These are phyloP conservation scores for Dothidotthia symphoricarpi DNA, from an alignment of 2,329 filamentous ascomycete genomes.

Conservation along the genomic window DNA sequence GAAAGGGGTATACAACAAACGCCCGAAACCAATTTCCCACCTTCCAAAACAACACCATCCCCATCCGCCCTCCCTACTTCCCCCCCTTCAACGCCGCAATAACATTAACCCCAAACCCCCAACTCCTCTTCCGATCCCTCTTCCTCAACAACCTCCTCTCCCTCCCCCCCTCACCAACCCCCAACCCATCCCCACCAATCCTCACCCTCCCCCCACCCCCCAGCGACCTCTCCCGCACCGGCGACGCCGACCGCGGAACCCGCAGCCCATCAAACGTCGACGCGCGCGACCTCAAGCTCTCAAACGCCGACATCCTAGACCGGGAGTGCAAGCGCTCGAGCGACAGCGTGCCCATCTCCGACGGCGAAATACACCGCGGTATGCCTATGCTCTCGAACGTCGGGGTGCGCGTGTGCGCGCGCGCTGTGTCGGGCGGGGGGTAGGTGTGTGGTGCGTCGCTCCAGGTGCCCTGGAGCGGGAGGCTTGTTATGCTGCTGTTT, in stretches of 20 bases:
- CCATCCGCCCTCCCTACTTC: slow-evolving; percentile 25
- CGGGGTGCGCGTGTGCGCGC: slow-evolving; percentile 1
- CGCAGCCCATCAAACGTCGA: no score
- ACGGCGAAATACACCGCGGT: slow-evolving; percentile 2
- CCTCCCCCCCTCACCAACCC: slow-evolving; percentile 8
- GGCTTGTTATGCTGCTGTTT: slow-evolving; percentile 19
- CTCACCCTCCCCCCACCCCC: no score
- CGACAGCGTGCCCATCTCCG: neutral
- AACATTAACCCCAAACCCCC: slow-evolving; percentile 26
- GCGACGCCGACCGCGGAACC: no score
- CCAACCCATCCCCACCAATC: neutral
- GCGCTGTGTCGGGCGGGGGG: neutral
- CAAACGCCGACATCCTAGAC: no score
- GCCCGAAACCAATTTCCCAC: no score
- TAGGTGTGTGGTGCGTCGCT: neutral
- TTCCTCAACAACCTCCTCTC: slow-evolving; percentile 13
- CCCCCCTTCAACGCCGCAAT: slow-evolving; percentile 25
- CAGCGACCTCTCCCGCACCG: no score
- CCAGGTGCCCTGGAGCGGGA: slow-evolving; percentile 28
- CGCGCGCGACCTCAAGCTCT: no score
- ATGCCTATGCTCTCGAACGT: slow-evolving; percentile 8
- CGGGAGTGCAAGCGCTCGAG: no score
- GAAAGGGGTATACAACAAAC: no score
- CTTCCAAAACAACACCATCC: neutral
- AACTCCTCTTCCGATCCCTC: slow-evolving; percentile 25